Evolutionary conservation across 2,329 filamentous ascomycete species (phyloP).

Genomic region (Cyphellophora attinorum): DNA sequence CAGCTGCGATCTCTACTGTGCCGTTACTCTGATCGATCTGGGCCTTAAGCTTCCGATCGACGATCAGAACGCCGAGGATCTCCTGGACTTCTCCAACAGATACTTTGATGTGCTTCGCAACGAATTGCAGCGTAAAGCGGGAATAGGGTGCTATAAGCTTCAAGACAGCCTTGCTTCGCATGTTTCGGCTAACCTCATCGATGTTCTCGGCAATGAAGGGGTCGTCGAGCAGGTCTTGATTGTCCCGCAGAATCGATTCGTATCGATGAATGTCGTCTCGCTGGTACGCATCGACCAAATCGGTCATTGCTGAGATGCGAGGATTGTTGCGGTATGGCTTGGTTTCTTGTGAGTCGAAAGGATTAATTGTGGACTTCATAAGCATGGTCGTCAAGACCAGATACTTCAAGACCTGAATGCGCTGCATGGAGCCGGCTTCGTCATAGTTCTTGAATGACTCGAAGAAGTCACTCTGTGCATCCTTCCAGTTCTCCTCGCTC

Average conservation of each 20-base stretch:
- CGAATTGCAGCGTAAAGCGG: conserved; percentile 77
- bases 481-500: conserved; percentile 99
- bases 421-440: conserved; percentile 88
- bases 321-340: conserved; percentile 96
- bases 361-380: conserved; percentile 97
- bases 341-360: conserved; percentile 96
- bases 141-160: conserved; percentile 94
- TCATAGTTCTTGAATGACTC: conserved; percentile 99
- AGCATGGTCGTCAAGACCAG: conserved; percentile 94
- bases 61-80: conserved; percentile 87
- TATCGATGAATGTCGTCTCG: conserved; percentile 89
- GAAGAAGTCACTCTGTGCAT: conserved; percentile 94
- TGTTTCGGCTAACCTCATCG: conserved; percentile 94
- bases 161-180: conserved; percentile 90
- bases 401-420: conserved; percentile 96
- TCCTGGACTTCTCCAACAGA: conserved; percentile 80
- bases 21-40: conserved; percentile 84
- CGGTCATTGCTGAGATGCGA: conserved; percentile 92
- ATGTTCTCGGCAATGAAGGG: conserved; percentile 98
- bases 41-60: conserved; percentile 77
- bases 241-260: conserved; percentile 75
- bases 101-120: conserved; percentile 81
- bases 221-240: conserved; percentile 81
- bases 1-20: conserved; percentile 73
- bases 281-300: conserved; percentile 93